Evolutionary conservation across 2,329 filamentous ascomycete genomes (phyloP), one percentile per base, ranked within the genome.

Genomic region (Fusarium illudens): DNA sequence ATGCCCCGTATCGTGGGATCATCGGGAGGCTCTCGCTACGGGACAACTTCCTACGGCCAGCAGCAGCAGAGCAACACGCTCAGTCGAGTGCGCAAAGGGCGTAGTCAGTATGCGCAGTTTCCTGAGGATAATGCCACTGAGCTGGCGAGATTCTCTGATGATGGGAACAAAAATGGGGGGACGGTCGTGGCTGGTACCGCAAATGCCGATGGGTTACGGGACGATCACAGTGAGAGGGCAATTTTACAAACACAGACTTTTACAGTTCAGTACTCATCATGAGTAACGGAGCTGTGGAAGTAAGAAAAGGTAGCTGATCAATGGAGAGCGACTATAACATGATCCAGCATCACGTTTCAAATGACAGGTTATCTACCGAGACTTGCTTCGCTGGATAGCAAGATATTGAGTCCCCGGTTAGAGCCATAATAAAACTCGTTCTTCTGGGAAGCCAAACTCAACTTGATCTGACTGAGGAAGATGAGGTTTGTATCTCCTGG

Each of bases 1-100:
- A 71, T 75, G 19, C 78, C 77, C 1, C 67, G 51, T 20, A 32
- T 76, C 13, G 67, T 77, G 25, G 69, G 68, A 19, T 64, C 65
- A 10, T 62, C 55, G 2, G 46, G 22, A 2, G 37, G 25, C 22
- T 54, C 52, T 15, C 30, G 33, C 27, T 57, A 61, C 33, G 58
- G 37, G 6, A 36, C 36, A 25, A 19, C 48, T 4, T 64, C 58
- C 12, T 65, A 68, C n/a, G 58, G 49, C 22, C 52, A 61, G 25
- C 53, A 60, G 15, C 55, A 61, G 10, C 54, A 63, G 7, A 61
- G 64, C 48, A 34, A 62, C 29, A 44, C 58, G 3, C 53, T 55
- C 30, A 67, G 64, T 33, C 36, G 62, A 33, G 58, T 44, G 6
- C 65, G 67, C 39, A 71, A 69, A 44, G 60, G 50, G 12, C 63